A percentile compares a stretch with the other conserved stretches of the same genome.
Evolutionary conservation across 257 asterid genomes (phyloP).

Genomic region (Nicotiana knightiana): DNA sequence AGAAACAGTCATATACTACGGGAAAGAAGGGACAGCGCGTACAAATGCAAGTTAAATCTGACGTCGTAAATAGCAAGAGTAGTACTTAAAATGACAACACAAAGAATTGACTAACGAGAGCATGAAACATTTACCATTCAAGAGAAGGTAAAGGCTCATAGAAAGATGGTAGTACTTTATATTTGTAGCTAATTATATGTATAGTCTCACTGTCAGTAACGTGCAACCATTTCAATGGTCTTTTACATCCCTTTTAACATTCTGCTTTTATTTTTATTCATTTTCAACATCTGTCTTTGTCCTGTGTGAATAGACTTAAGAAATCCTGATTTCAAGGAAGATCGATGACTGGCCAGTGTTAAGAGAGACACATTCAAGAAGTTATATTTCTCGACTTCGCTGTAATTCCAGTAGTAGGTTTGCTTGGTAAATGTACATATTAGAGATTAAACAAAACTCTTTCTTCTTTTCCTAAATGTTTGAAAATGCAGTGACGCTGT

Average conservation of each 20-base stretch:
- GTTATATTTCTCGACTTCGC: no score
- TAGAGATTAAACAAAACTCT: neutral
- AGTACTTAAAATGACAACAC: neutral
- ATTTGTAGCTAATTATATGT: neutral
- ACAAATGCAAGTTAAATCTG: neutral
- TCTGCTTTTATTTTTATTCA: no score
- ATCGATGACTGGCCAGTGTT: no score
- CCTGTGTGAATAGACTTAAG: no score
- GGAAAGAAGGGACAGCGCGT: slow-evolving; percentile 1
- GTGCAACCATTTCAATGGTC: no score
- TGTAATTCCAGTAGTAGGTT: neutral
- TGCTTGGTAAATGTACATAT: neutral
- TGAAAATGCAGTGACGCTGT: neutral
- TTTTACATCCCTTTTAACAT: no score
- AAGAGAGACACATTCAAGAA: no score
- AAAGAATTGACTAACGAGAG: neutral
- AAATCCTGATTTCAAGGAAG: no score
- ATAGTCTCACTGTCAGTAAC: no score
- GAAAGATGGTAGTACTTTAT: neutral
- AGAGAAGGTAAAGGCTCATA: neutral
- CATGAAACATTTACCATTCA: neutral
- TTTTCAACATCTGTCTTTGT: no score
- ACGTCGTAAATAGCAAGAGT: neutral
- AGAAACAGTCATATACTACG: neutral
- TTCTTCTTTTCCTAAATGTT: neutral